Evolutionary conservation across 2,329 filamentous ascomycete genomes (phyloP).

Genomic region (Alternaria gansuensis): DNA sequence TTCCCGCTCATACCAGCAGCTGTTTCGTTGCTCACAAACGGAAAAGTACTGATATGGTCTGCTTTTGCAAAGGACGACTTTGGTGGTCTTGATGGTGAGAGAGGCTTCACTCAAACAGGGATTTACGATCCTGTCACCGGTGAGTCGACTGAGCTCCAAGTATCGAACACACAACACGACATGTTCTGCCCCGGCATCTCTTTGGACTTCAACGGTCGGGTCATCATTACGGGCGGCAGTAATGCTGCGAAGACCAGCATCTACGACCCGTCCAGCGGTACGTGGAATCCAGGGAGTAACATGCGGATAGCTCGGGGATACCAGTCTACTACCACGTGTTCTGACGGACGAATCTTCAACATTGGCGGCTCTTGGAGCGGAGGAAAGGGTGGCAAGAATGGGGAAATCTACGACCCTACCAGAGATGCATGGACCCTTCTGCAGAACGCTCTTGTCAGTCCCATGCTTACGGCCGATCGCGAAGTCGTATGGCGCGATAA

Average conservation of each 20-base stretch:
- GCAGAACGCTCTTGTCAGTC: slow-evolving; percentile 55
- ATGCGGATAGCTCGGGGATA: slow-evolving; percentile 69
- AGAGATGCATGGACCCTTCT: slow-evolving; percentile 60
- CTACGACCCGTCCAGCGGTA: slow-evolving; percentile 53
- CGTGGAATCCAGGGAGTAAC: slow-evolving; percentile 59
- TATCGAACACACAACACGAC: slow-evolving; percentile 59
- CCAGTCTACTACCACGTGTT: slow-evolving; percentile 61
- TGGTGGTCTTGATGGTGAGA: slow-evolving; percentile 30
- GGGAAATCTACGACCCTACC: slow-evolving; percentile 58
- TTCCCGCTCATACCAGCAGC: slow-evolving; percentile 41
- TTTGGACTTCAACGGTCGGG: slow-evolving; percentile 58
- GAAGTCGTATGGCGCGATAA: slow-evolving; percentile 61
- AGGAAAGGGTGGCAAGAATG: slow-evolving; percentile 61
- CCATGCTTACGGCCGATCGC: slow-evolving; percentile 62
- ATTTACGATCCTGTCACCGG: slow-evolving; percentile 44
- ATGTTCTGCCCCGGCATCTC: slow-evolving; percentile 68
- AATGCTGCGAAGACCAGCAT: slow-evolving; percentile 59
- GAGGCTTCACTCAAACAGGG: slow-evolving; percentile 44
- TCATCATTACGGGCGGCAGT: slow-evolving; percentile 65
- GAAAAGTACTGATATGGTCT: slow-evolving; percentile 41
- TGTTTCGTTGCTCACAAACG: slow-evolving; percentile 35
- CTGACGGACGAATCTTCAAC: slow-evolving; percentile 65
- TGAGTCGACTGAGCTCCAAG: slow-evolving; percentile 33
- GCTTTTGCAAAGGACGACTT: slow-evolving; percentile 31
- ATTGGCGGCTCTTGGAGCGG: slow-evolving; percentile 68